Conservation (phyloP, 306 rosid species). For the Glycyrrhiza uralensis region DNA sequence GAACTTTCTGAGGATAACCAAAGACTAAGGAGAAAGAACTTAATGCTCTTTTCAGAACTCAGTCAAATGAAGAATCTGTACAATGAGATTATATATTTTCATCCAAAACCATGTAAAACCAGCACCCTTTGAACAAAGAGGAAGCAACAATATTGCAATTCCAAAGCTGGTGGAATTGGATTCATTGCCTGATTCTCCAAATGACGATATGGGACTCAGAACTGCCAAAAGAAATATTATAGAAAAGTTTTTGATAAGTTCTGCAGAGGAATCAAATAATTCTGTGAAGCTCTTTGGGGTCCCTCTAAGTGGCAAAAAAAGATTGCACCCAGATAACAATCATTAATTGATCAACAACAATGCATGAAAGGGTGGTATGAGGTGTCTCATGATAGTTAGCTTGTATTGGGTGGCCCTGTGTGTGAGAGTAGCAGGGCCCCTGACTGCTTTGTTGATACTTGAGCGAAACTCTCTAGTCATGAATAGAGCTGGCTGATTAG, state of each 20-base stretch:
- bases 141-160: neutral
- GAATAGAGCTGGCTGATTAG: conserved; percentile 12
- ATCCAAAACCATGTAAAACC: conserved; percentile 66
- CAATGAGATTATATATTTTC: conserved; percentile 61
- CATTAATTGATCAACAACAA: neutral
- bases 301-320: conserved; percentile 44
- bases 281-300: conserved; percentile 54
- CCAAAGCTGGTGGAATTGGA: conserved; percentile 44
- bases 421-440: no score
- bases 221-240: neutral
- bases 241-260: neutral
- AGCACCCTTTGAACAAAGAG: conserved; percentile 22
- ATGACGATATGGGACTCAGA: neutral
- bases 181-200: conserved; percentile 22
- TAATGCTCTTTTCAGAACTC: conserved; percentile 60
- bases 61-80: conserved; percentile 65
- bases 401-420: neutral
- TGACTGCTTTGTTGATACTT: conserved; percentile 16
- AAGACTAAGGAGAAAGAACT: conserved; percentile 55
- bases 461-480: neutral
- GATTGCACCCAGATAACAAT: conserved; percentile 40
- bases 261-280: conserved; percentile 9
- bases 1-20: conserved; percentile 58
- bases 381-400: neutral
- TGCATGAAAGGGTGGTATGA: neutral